Base-by-base conservation (phyloP, 192 early-diverging fungal genomes). In the Umbelopsis isabellina region DNA sequence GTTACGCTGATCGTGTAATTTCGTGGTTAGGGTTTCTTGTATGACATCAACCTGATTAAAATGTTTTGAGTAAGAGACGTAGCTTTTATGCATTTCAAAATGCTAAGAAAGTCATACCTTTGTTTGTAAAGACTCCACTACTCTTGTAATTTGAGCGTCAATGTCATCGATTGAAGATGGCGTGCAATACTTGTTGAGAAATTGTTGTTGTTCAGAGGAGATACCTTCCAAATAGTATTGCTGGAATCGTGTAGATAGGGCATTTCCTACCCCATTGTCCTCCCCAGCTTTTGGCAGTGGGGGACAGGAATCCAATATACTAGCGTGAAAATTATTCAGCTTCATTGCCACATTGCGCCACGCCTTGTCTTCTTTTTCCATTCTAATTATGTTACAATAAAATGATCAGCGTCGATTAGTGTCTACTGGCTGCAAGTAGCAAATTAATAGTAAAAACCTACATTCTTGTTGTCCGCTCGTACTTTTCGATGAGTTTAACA, bases 151-250 rank as follows among this genome's bases (percentile, higher is more conserved):
- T 15, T 61, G 27, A 27, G 55, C 25, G 18, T 61, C 55, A 61
- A 61, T 25, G 33, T 61, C 55, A 35, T 61, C 55, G 3, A 30
- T 61, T 16, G 55, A 61, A 37, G 55, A 61, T 25, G 30, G 55
- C 0, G 55, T 61, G 16, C 55, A 61, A n/a, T 61, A 61, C n/a
- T 61, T 61, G 55, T 61, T 61, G 30, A 61, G 55, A 30, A 61
- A 61, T 61, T 61, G 13, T 18, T 35, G 55, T 35, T 61, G 55
- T 3, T 61, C 55, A 35, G 27, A 8, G 5, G 55, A 61, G 11
- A 61, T 61, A 18, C 55, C 55, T 27, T 61, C 55, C 16, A 61
- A 25, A 35, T 61, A 61, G 25, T 61, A 61, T 35, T 61, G 55
- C 30, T 61, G 55, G 33, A 61, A 61, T 16, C 30, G 30, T 10